Base-by-base conservation (phyloP, 352 stramenopile genomes). In the Globisporangium canariense region DNA sequence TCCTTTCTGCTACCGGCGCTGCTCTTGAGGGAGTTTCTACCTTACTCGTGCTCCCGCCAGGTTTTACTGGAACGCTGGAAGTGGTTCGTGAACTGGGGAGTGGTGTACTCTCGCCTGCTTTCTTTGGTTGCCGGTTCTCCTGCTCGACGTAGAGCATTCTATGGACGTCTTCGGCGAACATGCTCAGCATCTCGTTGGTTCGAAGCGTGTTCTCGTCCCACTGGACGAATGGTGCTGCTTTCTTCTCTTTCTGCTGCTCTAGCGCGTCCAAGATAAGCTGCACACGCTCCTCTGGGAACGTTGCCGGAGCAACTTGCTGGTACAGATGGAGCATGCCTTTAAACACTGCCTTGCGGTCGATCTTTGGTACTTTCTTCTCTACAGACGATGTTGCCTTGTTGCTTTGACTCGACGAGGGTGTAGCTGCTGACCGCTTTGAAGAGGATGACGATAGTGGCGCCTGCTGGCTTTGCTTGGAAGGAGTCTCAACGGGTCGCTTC, bases 131-230 rank as follows among this genome's bases (percentile, higher is more conserved):
- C 40, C 78, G 76, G n/a, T 66, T 88, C 56, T 91, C 78, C 47
- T 88, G 78, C 58, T 89, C 77, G 18, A 78, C 53, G 46, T 73
- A 71, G 8, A 89, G 50, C 43, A 83, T 74, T 63, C 73, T 86
- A 45, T 77, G 73, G 1, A 90, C 47, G 58, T 91, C 82, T 59
- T 91, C 82, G 0, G 71, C 71, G 57, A 74, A 89, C 82, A 91
- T 91, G 7, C 71, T 60, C 30, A 91, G 61, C 55, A 70, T 57
- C 57, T 91, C 82, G 59, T 89, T 88, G 10, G 71, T 77, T 34
- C 73, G 71, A 9, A 60, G 67, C 10, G 76, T 82, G 2, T n/a
- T 32, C 10, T 87, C 75, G 51, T 89, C 79, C 82, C 82, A 91
- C 13, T 71, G 66, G 16, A 91, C 69, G 0, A 70, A 43, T 16